Base-by-base conservation (phyloP, 2,329 filamentous ascomycete genomes). In the Teratosphaeria epicoccoides region DNA sequence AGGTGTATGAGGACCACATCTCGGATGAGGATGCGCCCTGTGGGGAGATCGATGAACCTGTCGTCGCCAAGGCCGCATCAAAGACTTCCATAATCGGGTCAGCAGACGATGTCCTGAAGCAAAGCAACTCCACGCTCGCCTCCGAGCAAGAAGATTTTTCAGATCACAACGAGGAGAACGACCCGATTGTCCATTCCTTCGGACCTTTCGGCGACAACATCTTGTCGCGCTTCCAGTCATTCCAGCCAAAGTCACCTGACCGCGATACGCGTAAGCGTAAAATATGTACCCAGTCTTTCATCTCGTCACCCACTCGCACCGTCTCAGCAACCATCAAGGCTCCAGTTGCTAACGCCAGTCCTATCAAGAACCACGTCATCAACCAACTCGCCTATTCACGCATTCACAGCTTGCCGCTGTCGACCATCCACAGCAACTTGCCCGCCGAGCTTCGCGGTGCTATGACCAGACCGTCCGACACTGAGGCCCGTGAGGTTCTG, bases 351-450 rank as follows among this genome's bases (percentile, higher is more conserved):
- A 53, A 57, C 51, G 43, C 49, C 24, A 63, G 62, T 70, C 73
- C 71, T 70, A 70, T 93, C 57, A 79, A 79, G 61, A 95, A 96
- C 69, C 93, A 98, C 66, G 83, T 95, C 56, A 80, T 93, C 67
- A 97, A 97, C 70, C 93, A 98, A 71, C 80, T 98, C 25, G 93
- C 93, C 26, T 98, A 88, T 70, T 96, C 93, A 1, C 87, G 91
- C 24, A 77, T 97, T 6, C 90, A 91, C 14, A 95, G 90, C 0
- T 93, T 88, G 24, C 91, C 93, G 3, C 77, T 97, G 47, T 94
- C 91, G 1, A 87, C 84, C 47, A 93, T 98, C 52, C 77, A 96
- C 73, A 84, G 82, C 67, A 87, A 95, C 65, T 82, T 98, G 11
- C 93, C 93, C n/a, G 63, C 70, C 24, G 72, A 76, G 55, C 61